Percentiles rank a stretch among this genome's conserved stretches.
Evolutionary conservation across 371 early-diverging fungal genomes (phyloP).

Genomic region (Actinomortierella wolfii): DNA sequence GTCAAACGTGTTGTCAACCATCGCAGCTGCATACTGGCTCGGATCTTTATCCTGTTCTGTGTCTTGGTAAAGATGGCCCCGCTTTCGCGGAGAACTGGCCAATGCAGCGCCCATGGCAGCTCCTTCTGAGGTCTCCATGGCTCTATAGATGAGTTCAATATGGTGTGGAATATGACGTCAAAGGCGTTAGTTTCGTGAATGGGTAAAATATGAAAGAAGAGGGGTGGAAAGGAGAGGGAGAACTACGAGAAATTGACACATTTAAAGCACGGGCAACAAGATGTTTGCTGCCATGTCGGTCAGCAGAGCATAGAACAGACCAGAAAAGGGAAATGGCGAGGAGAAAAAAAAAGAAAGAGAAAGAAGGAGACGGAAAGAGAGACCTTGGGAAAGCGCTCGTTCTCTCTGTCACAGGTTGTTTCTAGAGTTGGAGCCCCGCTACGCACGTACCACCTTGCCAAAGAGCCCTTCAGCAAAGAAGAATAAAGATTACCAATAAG

Average conservation of each 20-base stretch:
- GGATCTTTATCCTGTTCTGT: not conserved
- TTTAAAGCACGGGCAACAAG: not conserved
- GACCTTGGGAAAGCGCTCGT: not conserved
- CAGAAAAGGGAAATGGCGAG: not conserved
- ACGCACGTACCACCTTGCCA: not conserved
- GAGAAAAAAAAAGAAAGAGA: not conserved
- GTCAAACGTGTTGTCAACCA: conserved; percentile 24
- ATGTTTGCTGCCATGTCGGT: not conserved
- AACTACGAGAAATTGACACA: too few species aligned
- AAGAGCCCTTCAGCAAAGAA: not conserved
- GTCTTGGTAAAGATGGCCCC: conserved; percentile 12
- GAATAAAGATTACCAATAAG: not conserved
- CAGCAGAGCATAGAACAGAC: not conserved
- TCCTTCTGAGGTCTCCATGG: conserved; percentile 18
- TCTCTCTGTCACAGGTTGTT: not conserved
- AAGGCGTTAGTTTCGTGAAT: conserved; percentile 2
- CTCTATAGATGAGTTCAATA: too few species aligned
- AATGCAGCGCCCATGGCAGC: conserved; percentile 11
- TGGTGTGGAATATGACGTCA: not conserved
- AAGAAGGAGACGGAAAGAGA: not conserved
- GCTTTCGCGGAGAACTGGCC: conserved; percentile 19
- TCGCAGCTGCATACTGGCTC: not conserved
- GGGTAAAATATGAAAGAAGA: not conserved
- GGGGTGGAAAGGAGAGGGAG: not conserved
- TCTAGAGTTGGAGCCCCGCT: too few species aligned